phyloP scores from a whole-genome alignment of 352 stramenopile species.

The Globisporangium megalacanthum region DNA sequence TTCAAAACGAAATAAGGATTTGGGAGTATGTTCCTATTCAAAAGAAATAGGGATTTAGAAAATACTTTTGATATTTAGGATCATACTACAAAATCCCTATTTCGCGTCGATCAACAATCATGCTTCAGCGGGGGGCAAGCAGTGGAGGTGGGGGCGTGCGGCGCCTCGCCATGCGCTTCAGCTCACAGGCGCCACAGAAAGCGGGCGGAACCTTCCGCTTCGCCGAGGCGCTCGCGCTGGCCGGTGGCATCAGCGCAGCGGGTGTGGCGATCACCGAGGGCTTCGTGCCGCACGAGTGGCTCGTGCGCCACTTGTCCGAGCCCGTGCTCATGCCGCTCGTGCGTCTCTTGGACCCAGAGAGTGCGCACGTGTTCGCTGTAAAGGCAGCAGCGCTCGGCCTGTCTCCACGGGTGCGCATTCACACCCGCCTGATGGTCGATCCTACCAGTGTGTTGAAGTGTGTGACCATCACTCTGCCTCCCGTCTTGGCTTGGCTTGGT shows the following conservation, averaged over 20 bases:
- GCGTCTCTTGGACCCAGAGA: slow-evolving; percentile 80
- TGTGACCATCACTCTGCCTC: not conserved
- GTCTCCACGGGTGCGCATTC: slow-evolving; percentile 37
- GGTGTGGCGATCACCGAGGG: slow-evolving; percentile 59
- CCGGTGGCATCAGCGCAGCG: slow-evolving; percentile 43
- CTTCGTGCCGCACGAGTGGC: slow-evolving; percentile 68
- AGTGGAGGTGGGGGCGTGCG: not conserved
- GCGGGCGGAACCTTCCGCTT: slow-evolving; percentile 7
- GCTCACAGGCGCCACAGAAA: not conserved
- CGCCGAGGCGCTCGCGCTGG: slow-evolving; percentile 30
- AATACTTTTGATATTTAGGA: no score
- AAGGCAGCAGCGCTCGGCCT: slow-evolving; percentile 71
- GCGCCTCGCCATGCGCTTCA: slow-evolving; percentile 2
- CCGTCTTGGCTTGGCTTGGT: not conserved
- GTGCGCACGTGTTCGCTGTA: slow-evolving; percentile 80
- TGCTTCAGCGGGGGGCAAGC: not conserved
- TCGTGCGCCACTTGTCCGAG: slow-evolving; percentile 63
- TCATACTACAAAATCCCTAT: no score
- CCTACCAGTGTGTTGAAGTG: slow-evolving; percentile 1
- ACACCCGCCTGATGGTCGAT: not conserved
- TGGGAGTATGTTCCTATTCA: no score
- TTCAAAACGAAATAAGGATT: no score
- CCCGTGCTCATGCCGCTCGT: slow-evolving; percentile 77
- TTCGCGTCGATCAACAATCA: no score
- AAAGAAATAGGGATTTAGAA: no score